phyloP scores from a whole-genome alignment of 164 flowering plant species.

The Sedum album region DNA sequence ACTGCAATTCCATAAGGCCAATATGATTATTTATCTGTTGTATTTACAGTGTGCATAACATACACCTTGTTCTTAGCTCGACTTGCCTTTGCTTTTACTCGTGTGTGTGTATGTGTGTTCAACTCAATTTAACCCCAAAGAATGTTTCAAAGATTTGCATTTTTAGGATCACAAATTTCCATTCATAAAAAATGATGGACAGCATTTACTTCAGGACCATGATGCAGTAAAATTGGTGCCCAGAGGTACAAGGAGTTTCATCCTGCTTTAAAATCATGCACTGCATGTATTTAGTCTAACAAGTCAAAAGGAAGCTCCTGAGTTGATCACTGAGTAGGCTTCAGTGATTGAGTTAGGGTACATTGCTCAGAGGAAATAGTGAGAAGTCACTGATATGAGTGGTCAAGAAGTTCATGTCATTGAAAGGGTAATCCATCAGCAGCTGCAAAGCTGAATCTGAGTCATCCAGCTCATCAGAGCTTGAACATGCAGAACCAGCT shows the following conservation, averaged over 20 bases:
- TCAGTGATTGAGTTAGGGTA: background rate
- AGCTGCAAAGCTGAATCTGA: slow-evolving; percentile 61
- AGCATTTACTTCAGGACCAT: background rate
- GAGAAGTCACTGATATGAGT: slow-evolving; percentile 20
- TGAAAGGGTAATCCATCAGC: slow-evolving; percentile 54
- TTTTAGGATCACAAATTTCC: too few species aligned
- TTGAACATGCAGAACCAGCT: slow-evolving; percentile 38
- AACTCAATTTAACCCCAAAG: background rate
- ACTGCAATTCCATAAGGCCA: background rate
- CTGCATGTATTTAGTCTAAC: background rate
- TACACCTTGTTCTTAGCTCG: background rate
- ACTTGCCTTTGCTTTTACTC: background rate
- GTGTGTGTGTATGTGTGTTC: too few species aligned
- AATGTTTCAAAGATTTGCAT: background rate
- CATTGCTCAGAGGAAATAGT: background rate
- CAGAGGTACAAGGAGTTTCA: background rate
- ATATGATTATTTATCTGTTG: background rate
- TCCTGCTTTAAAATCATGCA: background rate
- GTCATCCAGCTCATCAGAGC: slow-evolving; percentile 54
- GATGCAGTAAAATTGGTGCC: background rate
- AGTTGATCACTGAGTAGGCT: background rate
- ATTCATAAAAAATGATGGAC: background rate
- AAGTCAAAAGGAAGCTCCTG: background rate
- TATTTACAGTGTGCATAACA: background rate
- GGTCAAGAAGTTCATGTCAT: slow-evolving; percentile 74